phyloP scores from a whole-genome alignment of 495 filamentous ascomycete genomes.

The Penicillium lividum region DNA sequence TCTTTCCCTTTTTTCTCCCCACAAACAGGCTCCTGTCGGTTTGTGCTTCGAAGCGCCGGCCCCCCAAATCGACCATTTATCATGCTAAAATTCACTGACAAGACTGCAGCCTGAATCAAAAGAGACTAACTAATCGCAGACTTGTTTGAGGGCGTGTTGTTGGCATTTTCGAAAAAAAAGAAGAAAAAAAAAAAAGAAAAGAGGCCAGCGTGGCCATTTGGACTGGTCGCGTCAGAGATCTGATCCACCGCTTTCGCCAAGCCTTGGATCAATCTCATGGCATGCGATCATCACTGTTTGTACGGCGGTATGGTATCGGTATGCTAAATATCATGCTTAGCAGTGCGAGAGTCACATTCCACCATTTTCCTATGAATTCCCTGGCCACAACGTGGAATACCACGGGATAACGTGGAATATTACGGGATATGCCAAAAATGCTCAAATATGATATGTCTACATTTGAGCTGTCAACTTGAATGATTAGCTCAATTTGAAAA shows the following conservation, averaged over 20 bases:
- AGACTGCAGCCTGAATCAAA: not conserved
- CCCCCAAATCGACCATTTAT: not conserved
- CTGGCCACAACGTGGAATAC: not conserved
- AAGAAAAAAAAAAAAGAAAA: slow-evolving; percentile 6
- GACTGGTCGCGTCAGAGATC: slow-evolving; percentile 20
- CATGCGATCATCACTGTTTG: slow-evolving; percentile 22
- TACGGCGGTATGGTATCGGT: not conserved
- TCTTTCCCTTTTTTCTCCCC: slow-evolving; percentile 29
- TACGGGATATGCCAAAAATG: too few relatives aligned
- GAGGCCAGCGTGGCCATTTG: slow-evolving; percentile 28
- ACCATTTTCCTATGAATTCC: not conserved
- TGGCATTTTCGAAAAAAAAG: not conserved
- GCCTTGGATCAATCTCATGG: slow-evolving; percentile 27
- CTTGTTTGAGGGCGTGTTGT: not conserved
- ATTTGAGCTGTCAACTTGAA: not conserved
- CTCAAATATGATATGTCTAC: too few relatives aligned
- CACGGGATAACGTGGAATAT: not conserved
- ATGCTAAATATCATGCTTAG: slow-evolving; percentile 23
- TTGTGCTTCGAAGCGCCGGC: slow-evolving; percentile 6
- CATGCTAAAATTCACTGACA: not conserved
- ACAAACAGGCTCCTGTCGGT: not conserved
- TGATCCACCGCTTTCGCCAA: slow-evolving; percentile 26
- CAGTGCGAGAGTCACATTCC: slow-evolving; percentile 21
- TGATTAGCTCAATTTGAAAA: not conserved
- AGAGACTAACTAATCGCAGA: not conserved